Evolutionary conservation across 306 rosid species (phyloP).

Genomic region (Quercus suber): DNA sequence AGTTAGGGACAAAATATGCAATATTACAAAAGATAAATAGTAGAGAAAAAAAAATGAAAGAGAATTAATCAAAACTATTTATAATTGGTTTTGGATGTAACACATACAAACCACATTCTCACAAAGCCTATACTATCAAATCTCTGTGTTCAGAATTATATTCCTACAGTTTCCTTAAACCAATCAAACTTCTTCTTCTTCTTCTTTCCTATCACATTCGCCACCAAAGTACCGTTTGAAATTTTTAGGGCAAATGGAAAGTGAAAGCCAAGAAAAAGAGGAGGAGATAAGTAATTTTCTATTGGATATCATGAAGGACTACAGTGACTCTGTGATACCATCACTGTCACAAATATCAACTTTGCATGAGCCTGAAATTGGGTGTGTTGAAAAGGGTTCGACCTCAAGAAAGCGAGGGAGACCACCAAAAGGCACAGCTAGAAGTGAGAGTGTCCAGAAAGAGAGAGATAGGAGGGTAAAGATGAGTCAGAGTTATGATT

Average conservation of each 20-base stretch:
- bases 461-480: conserved; percentile 37
- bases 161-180: conserved; percentile 11
- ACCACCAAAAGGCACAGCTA: conserved; percentile 23
- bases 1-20: neutral
- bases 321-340: conserved; percentile 1
- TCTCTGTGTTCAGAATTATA: too few species aligned
- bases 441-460: neutral
- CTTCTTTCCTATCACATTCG: too few species aligned
- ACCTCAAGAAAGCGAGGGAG: neutral
- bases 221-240: conserved; percentile 7
- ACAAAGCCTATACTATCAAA: neutral
- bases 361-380: neutral
- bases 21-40: neutral
- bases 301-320: conserved; percentile 1
- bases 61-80: neutral
- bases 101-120: neutral
- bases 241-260: conserved; percentile 5
- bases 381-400: neutral
- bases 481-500: conserved; percentile 29
- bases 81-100: neutral
- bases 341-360: conserved; percentile 16
- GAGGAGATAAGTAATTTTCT: neutral
- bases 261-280: neutral
- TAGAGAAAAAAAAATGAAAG: neutral
- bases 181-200: neutral